Evolutionary conservation across 1,284 basidiomycete species (phyloP).

Genomic region (Hemileccinum hortonii): DNA sequence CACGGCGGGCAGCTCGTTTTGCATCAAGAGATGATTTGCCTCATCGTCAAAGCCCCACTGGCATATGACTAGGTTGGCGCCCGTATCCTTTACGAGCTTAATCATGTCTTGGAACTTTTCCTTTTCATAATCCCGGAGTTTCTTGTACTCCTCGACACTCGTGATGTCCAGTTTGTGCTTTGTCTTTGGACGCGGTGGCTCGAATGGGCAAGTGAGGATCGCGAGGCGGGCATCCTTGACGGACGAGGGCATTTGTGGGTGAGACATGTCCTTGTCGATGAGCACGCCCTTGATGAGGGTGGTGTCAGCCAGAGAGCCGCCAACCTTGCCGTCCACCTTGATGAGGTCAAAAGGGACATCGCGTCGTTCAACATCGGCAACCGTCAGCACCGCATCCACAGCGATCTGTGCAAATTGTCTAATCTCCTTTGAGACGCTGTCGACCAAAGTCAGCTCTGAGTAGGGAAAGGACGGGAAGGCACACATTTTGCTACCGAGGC

Average conservation of each 20-base stretch:
- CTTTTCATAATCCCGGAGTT: conserved; percentile 92
- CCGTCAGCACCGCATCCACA: conserved; percentile 92
- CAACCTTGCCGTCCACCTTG: conserved; percentile 99
- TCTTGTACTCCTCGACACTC: conserved; percentile 96
- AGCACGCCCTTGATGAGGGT: conserved; percentile 93
- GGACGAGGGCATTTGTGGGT: conserved; percentile 93
- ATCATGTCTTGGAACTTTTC: conserved; percentile 98
- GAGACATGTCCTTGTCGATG: conserved; percentile 99
- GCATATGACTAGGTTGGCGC: conserved; percentile 98
- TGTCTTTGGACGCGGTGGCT: conserved; percentile 98
- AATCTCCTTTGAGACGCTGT: conserved; percentile 94
- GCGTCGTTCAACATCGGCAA: conserved; percentile 91
- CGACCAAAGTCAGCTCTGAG: conserved; percentile 11
- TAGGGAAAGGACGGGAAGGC: neutral
- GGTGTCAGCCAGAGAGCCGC: conserved; percentile 94
- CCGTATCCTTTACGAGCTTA: conserved; percentile 94
- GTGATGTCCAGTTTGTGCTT: conserved; percentile 99
- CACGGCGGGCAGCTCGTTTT: conserved; percentile 97
- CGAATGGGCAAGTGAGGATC: conserved; percentile 98
- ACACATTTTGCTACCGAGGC: conserved; percentile 96
- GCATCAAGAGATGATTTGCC: conserved; percentile 97
- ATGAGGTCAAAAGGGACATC: conserved; percentile 99
- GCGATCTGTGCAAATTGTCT: conserved; percentile 96
- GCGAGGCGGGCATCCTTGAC: conserved; percentile 91
- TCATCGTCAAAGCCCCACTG: conserved; percentile 99